phyloP scores from a whole-genome alignment of 257 asterid species.

The Nicotiana undulata region DNA sequence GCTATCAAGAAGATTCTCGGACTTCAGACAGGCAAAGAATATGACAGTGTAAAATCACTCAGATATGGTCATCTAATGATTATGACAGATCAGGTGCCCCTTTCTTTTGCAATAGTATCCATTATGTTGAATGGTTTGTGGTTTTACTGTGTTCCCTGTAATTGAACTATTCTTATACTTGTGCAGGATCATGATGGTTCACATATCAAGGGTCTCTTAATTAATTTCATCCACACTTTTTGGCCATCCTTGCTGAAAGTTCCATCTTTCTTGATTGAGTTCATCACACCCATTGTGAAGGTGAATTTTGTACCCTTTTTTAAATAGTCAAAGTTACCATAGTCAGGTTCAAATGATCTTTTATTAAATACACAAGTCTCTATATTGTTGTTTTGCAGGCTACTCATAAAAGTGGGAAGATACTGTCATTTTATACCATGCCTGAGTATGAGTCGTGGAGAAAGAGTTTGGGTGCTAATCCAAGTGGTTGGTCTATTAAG shows the following conservation, averaged over 20 bases:
- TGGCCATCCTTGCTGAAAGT: conserved; percentile 92
- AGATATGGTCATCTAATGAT: conserved; percentile 96
- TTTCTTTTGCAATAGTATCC: neutral
- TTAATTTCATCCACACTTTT: conserved; percentile 83
- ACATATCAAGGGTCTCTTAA: conserved; percentile 88
- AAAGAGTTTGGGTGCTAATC: conserved; percentile 46
- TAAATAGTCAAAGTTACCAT: neutral
- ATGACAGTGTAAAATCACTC: conserved; percentile 65
- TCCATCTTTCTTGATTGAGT: conserved; percentile 81
- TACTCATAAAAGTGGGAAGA: conserved; percentile 39
- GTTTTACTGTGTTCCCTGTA: neutral
- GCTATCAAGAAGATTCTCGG: conserved; percentile 81
- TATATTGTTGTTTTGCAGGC: conserved; percentile 43
- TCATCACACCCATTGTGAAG: conserved; percentile 96
- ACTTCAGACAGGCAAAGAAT: conserved; percentile 77
- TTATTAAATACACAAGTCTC: neutral
- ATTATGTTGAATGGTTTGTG: neutral
- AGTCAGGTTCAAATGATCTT: neutral
- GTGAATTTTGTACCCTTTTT: conserved; percentile 17
- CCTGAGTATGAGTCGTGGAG: conserved; percentile 95
- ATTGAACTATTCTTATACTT: neutral
- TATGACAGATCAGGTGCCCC: conserved; percentile 94
- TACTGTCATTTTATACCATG: conserved; percentile 70
- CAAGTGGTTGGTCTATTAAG: conserved; percentile 80
- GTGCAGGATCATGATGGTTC: conserved; percentile 98